phyloP scores from a whole-genome alignment of 164 flowering plant species.

The Taxillus chinensis region DNA sequence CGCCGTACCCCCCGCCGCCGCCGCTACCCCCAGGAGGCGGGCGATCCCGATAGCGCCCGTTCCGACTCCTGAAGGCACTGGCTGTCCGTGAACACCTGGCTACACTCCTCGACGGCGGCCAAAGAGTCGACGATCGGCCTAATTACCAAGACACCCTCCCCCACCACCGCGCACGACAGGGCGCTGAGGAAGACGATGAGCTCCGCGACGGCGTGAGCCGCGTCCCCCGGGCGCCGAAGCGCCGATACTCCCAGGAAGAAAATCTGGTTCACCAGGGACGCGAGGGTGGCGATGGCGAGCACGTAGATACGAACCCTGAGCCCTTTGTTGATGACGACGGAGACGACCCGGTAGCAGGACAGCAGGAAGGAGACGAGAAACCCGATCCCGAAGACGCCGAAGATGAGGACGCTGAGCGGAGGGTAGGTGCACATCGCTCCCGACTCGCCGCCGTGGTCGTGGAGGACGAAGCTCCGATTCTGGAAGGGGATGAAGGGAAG shows the following conservation, averaged over 20 bases:
- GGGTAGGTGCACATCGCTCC: constrained; percentile 45
- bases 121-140: constrained; percentile 47
- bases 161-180: constrained; percentile 32
- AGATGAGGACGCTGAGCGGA: constrained; percentile 25
- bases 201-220: constrained; percentile 10
- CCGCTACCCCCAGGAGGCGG: too few species aligned
- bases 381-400: constrained; percentile 28
- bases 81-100: not conserved
- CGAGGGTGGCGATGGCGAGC: constrained; percentile 27
- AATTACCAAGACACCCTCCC: constrained; percentile 47
- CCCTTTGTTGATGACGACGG: constrained; percentile 56
- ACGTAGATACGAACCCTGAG: constrained; percentile 33
- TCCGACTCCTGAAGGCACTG: not conserved
- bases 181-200: constrained; percentile 24
- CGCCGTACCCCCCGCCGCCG: too few species aligned
- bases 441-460: constrained; percentile 1
- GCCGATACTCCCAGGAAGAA: constrained; percentile 22
- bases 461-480: constrained; percentile 8
- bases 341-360: constrained; percentile 37
- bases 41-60: too few species aligned
- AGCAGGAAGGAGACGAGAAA: constrained; percentile 31
- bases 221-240: constrained; percentile 31
- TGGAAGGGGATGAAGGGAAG: constrained; percentile 13
- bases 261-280: constrained; percentile 26
- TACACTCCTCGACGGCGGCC: constrained; percentile 18